These are phyloP conservation scores for Naganishia sp. DNA, from an alignment of 1,284 basidiomycete species.

Conservation along the genomic window DNA sequence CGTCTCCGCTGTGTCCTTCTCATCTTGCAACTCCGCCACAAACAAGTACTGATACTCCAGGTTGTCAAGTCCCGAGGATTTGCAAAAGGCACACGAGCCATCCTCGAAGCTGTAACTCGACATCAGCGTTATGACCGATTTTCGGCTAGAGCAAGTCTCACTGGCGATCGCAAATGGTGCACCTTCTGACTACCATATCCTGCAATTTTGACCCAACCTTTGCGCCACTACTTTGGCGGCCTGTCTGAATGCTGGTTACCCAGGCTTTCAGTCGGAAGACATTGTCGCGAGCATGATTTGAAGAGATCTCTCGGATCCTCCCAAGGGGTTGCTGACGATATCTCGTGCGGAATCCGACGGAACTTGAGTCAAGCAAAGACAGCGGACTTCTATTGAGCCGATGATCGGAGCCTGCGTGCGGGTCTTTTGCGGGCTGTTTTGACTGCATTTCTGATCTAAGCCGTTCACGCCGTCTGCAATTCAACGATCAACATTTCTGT, in stretches of 20 bases:
- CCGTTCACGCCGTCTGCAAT: constrained; percentile 2
- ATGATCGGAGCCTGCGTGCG: no score
- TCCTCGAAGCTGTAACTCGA: constrained; percentile 4
- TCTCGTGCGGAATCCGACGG: not conserved
- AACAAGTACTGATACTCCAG: constrained; percentile 25
- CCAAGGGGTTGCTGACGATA: constrained; percentile 6
- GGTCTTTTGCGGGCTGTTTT: not conserved
- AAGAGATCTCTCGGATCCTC: not conserved
- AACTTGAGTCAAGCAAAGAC: not conserved
- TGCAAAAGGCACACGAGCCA: constrained; percentile 6
- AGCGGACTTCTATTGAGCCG: not conserved
- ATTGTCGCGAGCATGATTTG: constrained; percentile 6
- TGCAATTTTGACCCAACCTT: not conserved
- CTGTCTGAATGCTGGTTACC: constrained; percentile 2
- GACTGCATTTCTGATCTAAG: not conserved
- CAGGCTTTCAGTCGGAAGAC: constrained; percentile 21
- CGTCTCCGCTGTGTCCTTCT: not conserved
- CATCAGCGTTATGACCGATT: not conserved
- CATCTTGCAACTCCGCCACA: constrained; percentile 12
- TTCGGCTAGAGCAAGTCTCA: not conserved
- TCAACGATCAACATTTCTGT: not conserved
- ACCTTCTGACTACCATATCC: constrained; percentile 14
- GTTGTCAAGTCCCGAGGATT: not conserved
- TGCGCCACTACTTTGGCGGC: not conserved
- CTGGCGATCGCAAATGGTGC: constrained; percentile 16